These are phyloP conservation scores for Botryotinia calthae DNA, from an alignment of 2,329 filamentous ascomycete species.

Conservation along the genomic window DNA sequence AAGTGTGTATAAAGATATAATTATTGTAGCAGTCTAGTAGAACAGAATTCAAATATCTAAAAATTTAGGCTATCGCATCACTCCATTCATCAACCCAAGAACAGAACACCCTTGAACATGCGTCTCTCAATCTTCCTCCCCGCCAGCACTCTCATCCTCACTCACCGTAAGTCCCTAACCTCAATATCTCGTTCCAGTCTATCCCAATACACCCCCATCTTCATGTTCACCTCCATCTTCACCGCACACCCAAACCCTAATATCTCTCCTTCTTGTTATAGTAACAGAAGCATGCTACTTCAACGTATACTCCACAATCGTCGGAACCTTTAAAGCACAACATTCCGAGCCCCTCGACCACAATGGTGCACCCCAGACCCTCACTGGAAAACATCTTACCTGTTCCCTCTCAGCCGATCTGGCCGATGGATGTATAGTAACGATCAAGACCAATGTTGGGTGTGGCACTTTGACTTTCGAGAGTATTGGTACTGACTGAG, in stretches of 20 bases:
- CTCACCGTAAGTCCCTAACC: neutral
- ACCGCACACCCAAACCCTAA: neutral
- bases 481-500: neutral
- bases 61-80: neutral
- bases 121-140: neutral
- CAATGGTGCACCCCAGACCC: neutral
- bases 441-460: neutral
- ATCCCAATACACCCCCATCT: neutral
- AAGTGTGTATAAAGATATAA: neutral
- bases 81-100: neutral
- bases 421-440: neutral
- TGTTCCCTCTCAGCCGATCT: neutral
- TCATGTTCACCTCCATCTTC: too few relatives aligned
- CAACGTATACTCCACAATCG: neutral
- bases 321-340: neutral
- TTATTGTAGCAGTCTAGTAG: neutral
- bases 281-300: neutral
- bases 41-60: neutral
- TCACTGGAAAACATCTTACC: neutral
- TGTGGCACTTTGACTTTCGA: neutral
- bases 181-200: neutral
- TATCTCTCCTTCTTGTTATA: neutral
- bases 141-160: neutral
- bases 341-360: neutral
- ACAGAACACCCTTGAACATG: neutral